Base-by-base conservation (phyloP, 257 asterid species). In the Ophiorrhiza pumila region DNA sequence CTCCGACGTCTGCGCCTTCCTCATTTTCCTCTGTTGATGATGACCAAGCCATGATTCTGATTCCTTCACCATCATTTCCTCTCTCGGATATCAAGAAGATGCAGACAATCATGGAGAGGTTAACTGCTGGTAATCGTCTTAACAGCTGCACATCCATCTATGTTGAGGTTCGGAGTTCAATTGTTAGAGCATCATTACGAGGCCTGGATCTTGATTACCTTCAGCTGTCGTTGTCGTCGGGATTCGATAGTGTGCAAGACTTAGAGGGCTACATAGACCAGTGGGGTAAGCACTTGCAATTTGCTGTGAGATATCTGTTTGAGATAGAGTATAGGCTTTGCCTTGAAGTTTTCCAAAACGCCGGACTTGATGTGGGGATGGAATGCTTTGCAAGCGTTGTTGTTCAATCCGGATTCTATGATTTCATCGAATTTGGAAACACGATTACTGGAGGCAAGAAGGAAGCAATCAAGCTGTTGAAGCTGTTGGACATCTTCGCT, bases 381-480 rank as follows among this genome's bases (percentile, higher is more conserved):
- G 81, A 69, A 29, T 88, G 95, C 78, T 94, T 91, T 60, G 89
- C 90, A 15, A 74, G 61, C 76, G 81, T 94, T 50, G 92, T 91
- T 43, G 49, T 75, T 32, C 80, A 75, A 39, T 87, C 93, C 13
- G 95, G 99, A 56, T 86, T 91, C 74, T 73, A 49, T 0, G 76
- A 85, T 6, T 87, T 91, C 68, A 71, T 91, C 39, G 69, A 78
- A 34, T 94, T 90, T 23, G 97, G 95, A 2, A 71, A 73, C 76
- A 68, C 69, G 11, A 74, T 94, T 58, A 74, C 91, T 11, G 72
- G 49, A 42, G 86, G 92, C 73, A 91, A 90, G 89, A 91, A 88
- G 59, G 97, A 94, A 73, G 97, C 97, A 57, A 68, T 89, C 74
- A 94, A 91, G 85, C 85, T 94, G 22, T 78, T 91, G 83, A 86